Percentiles rank a stretch among this genome's conserved stretches.
phyloP scores from a whole-genome alignment of 2,329 filamentous ascomycete genomes.

The Aspergillus phoenicis region DNA sequence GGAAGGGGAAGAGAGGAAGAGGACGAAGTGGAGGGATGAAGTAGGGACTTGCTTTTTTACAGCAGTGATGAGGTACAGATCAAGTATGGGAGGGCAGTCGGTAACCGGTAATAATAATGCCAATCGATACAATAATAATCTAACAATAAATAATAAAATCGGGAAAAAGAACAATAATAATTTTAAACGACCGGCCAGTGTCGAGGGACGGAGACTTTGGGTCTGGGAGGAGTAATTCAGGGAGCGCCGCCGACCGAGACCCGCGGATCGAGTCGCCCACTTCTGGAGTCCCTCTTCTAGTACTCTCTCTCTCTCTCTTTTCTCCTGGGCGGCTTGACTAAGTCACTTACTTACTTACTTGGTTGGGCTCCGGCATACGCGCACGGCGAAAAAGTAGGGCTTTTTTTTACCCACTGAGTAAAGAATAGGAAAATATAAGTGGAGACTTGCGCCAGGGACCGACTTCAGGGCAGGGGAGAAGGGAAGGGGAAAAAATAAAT shows the following conservation, averaged over 20 bases:
- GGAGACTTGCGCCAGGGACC: slow-evolving; percentile 28
- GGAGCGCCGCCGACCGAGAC: slow-evolving; percentile 24
- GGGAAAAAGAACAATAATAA: slow-evolving; percentile 16
- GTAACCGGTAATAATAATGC: slow-evolving; percentile 21
- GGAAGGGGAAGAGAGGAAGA: slow-evolving; percentile 27
- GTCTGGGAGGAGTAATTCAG: slow-evolving; percentile 25
- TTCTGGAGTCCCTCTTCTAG: not conserved
- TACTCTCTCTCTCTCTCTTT: not conserved
- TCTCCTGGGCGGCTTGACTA: slow-evolving; percentile 5
- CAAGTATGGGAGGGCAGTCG: slow-evolving; percentile 10
- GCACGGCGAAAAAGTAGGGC: slow-evolving; percentile 21
- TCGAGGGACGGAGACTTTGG: slow-evolving; percentile 11
- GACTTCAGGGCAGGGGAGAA: not conserved
- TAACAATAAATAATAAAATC: slow-evolving; percentile 18
- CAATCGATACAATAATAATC: slow-evolving; percentile 19
- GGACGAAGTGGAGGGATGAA: slow-evolving; percentile 25
- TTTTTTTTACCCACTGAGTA: slow-evolving; percentile 3
- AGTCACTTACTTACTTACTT: slow-evolving; percentile 2
- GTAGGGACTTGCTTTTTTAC: slow-evolving; percentile 28
- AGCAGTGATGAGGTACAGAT: slow-evolving; percentile 18
- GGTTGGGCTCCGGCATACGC: slow-evolving; percentile 20
- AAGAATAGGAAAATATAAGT: slow-evolving; percentile 15
- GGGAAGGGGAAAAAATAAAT: not conserved
- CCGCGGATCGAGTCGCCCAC: slow-evolving; percentile 20
- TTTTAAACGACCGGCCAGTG: slow-evolving; percentile 12